phyloP scores from a whole-genome alignment of 2,329 filamentous ascomycete genomes.

The Orbilia oligospora region DNA sequence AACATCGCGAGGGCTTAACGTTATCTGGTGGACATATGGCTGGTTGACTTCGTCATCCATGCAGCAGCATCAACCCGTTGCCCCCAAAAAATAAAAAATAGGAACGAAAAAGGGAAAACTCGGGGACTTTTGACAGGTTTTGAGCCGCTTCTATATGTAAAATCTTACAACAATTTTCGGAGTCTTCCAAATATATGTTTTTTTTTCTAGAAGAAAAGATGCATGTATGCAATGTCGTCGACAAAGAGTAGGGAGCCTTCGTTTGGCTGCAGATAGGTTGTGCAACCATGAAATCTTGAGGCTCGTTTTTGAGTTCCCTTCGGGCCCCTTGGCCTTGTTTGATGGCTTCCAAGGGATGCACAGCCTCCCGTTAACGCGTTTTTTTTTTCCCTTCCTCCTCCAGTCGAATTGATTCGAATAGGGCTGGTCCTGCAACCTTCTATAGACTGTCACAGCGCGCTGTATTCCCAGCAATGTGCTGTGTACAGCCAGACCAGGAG shows the following conservation, averaged over 20 bases:
- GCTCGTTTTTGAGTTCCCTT: conserved; percentile 4
- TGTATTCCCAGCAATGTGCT: too few relatives aligned
- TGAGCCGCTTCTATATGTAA: conserved; percentile 12
- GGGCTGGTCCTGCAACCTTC: neutral
- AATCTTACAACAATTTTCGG: neutral
- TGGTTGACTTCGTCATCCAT: conserved; percentile 16
- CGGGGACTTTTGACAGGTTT: conserved; percentile 16
- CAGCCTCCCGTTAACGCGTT: conserved; percentile 27
- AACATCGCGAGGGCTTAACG: conserved; percentile 32
- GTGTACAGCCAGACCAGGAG: neutral
- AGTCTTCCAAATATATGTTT: neutral
- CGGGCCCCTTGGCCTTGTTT: conserved; percentile 7
- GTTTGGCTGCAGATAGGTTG: conserved; percentile 11
- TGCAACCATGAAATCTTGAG: conserved; percentile 18
- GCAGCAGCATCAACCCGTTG: neutral
- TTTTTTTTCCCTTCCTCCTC: neutral
- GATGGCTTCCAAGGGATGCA: conserved; percentile 11
- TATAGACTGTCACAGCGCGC: conserved; percentile 4
- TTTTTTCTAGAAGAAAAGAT: neutral
- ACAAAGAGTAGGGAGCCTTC: neutral
- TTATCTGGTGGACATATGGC: conserved; percentile 17
- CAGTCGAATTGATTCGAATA: neutral
- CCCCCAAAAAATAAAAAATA: neutral
- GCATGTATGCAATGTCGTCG: neutral
- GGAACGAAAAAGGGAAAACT: neutral